Base-by-base conservation (phyloP, 129 eudicot species). In the Apium graveolens region DNA sequence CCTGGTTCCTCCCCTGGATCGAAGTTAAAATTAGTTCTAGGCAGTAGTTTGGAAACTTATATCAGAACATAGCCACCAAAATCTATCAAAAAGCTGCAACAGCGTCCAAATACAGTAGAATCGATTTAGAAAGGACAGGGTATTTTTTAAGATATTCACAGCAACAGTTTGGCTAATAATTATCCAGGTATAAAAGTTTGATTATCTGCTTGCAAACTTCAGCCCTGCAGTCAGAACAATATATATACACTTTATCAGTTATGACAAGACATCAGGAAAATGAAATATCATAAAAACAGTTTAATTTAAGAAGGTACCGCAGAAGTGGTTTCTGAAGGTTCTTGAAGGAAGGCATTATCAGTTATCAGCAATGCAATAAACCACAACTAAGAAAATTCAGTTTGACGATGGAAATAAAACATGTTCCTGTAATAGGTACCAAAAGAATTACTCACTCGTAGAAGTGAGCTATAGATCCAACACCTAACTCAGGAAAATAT, bases 381-480 rank as follows among this genome's bases (percentile, higher is more conserved):
- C 73, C 79, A 74, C 29, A 70, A 78, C 39, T 69, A 24, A 34
- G 26, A 69, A 75, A 71, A n/a, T n/a, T n/a, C n/a, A 85, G 72
- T 26, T 11, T 14, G 32, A 26, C 35, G 81, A 78, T 79, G 77
- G 49, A 48, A 78, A 27, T 35, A 44, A 31, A 37, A 43, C 69
- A 68, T 68, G 77, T 43, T 48, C 44, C 69, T 32, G 49, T 81
- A 32, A 45, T 26, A 21, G 72, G 57, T 60, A 63, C 63, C 68
- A 29, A 20, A 66, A 18, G 68, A 49, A 77, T 78, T 78, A 80
- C 91, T 93, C 83, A 91, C 91, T 88, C 79, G 86, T 81, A 85
- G 85, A 86, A 66, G 85, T 80, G 86, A 87, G 86, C 88, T 84
- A 88, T 80, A 84, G 85, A 84, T 89, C 88, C 87, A 92, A 90